phyloP scores from a whole-genome alignment of 1,284 basidiomycete genomes.

The Microbotryum saponariae region DNA sequence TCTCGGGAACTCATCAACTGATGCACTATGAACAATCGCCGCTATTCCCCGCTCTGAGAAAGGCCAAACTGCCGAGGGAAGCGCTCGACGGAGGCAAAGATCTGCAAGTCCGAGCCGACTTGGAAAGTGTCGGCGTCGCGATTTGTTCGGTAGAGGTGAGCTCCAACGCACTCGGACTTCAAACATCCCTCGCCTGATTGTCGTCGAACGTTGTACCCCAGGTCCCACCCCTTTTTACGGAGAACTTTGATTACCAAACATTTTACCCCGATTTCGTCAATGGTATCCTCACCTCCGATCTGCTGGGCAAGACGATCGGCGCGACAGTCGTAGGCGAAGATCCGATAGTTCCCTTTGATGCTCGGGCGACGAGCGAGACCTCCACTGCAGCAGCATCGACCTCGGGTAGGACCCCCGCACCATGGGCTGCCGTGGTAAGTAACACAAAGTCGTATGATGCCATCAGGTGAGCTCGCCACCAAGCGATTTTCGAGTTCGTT shows the following conservation, averaged over 20 bases:
- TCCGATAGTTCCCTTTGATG: conserved; percentile 20
- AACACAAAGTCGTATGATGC: conserved; percentile 76
- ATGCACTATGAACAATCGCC: conserved; percentile 30
- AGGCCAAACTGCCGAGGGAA: conserved; percentile 35
- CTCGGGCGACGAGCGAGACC: neutral
- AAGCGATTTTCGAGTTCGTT: neutral
- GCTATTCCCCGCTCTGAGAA: conserved; percentile 21
- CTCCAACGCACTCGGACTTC: too few species aligned
- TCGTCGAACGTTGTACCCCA: conserved; percentile 36
- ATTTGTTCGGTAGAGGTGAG: conserved; percentile 55
- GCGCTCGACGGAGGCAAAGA: conserved; percentile 53
- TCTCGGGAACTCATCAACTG: conserved; percentile 17
- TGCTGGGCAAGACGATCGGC: conserved; percentile 90
- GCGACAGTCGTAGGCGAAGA: conserved; percentile 65
- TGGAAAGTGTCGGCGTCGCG: conserved; percentile 54
- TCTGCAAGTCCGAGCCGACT: conserved; percentile 41
- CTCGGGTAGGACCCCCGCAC: neutral
- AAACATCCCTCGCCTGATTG: neutral
- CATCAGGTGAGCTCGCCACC: conserved; percentile 52
- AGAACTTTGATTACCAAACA: conserved; percentile 97
- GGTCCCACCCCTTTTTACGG: conserved; percentile 94
- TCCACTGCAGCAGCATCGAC: neutral
- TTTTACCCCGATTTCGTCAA: conserved; percentile 88
- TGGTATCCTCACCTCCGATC: conserved; percentile 89
- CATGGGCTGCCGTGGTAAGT: conserved; percentile 34